Evolutionary conservation across 345 rosid genomes (phyloP).

Genomic region (Zanthoxylum bungeanum): DNA sequence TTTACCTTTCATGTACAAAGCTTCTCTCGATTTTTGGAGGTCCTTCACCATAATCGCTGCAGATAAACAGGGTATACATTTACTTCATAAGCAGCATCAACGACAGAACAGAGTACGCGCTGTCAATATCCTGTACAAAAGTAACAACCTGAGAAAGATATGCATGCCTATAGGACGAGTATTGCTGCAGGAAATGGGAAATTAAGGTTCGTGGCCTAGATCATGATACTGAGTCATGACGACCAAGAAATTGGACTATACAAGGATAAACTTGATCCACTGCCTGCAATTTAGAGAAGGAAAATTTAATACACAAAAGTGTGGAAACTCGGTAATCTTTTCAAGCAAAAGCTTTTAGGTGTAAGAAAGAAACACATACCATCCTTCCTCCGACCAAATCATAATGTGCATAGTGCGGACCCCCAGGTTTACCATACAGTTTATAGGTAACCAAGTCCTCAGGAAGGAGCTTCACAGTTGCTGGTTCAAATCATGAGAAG

Average conservation of each 20-base stretch:
- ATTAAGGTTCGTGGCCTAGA: neutral
- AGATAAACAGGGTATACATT: neutral
- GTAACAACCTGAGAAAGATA: neutral
- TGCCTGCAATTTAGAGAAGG: slow-evolving; percentile 48
- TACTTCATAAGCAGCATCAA: neutral
- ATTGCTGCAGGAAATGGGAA: neutral
- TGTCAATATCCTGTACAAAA: neutral
- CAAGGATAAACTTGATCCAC: slow-evolving; percentile 90
- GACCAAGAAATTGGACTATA: slow-evolving; percentile 64
- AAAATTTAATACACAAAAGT: neutral
- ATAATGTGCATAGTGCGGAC: slow-evolving; percentile 76
- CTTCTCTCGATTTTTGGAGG: neutral
- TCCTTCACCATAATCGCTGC: neutral
- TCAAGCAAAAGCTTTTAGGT: neutral
- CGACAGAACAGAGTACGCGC: neutral
- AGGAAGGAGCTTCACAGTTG: slow-evolving; percentile 55
- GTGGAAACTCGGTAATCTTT: neutral
- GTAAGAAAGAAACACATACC: slow-evolving; percentile 38
- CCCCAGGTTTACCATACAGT: slow-evolving; percentile 55
- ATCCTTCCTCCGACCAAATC: slow-evolving; percentile 70
- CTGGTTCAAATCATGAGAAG: slow-evolving; percentile 31
- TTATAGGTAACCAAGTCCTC: slow-evolving; percentile 52
- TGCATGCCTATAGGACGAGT: neutral
- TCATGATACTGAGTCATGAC: slow-evolving; percentile 47
- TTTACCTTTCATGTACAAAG: too few species aligned